These are phyloP conservation scores for Cunninghamia lanceolata DNA, from an alignment of 75 land plant genomes.

Conservation along the genomic window DNA sequence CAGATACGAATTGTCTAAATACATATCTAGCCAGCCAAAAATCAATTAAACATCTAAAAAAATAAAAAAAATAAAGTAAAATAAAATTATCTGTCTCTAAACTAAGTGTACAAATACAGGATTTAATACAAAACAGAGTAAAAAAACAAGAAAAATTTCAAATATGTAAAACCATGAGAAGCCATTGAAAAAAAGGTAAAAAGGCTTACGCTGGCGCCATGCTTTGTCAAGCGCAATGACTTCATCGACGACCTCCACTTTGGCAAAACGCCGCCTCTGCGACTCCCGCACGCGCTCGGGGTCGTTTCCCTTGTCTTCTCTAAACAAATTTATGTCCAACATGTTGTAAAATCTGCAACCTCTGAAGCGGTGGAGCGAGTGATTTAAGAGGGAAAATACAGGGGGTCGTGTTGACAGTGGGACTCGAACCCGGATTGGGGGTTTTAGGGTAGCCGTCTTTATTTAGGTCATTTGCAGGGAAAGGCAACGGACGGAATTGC, in stretches of 20 bases:
- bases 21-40: too few species aligned
- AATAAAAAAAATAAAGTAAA: too few species aligned
- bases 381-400: neutral
- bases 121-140: too few species aligned
- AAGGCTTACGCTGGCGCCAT: slow-evolving; percentile 72
- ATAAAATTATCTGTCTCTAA: too few species aligned
- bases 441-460: neutral
- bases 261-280: slow-evolving; percentile 73
- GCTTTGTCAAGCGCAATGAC: slow-evolving; percentile 69
- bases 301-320: slow-evolving; percentile 77
- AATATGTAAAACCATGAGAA: too few species aligned
- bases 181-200: too few species aligned
- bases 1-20: too few species aligned
- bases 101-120: too few species aligned
- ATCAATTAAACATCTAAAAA: too few species aligned
- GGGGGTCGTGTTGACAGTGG: neutral
- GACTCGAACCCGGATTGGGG: neutral
- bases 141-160: too few species aligned
- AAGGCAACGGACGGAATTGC: neutral
- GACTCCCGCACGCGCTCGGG: slow-evolving; percentile 90
- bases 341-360: slow-evolving; percentile 17
- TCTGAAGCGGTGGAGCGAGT: neutral
- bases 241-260: slow-evolving; percentile 72
- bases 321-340: slow-evolving; percentile 87
- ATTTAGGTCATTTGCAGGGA: neutral